Conservation (phyloP, 2,329 filamentous ascomycete species). For the Fusarium papillatum region DNA sequence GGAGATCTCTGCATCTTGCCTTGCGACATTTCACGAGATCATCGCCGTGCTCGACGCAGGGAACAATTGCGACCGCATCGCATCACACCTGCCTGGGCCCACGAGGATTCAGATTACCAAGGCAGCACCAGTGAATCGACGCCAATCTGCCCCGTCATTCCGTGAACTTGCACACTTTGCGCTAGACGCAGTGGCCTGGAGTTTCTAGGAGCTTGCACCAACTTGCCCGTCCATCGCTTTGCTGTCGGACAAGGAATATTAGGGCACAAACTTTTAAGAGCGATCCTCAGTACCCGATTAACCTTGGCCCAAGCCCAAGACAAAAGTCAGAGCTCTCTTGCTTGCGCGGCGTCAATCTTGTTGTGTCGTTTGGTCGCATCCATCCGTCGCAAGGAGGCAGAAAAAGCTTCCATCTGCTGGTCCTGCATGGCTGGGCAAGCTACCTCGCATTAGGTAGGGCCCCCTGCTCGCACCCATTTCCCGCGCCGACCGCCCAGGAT, state of each 20-base stretch:
- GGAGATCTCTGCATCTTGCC: conserved; percentile 29
- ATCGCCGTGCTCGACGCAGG: conserved; percentile 13
- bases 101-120: not conserved
- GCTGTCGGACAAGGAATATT: not conserved
- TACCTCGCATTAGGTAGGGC: conserved; percentile 11
- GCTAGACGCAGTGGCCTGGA: not conserved
- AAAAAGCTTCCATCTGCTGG: conserved; percentile 3
- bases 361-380: not conserved
- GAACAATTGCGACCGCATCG: conserved; percentile 11
- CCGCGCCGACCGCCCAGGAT: conserved; percentile 30
- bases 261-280: not conserved
- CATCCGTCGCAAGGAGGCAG: not conserved
- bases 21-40: conserved; percentile 25
- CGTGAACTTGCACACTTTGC: not conserved
- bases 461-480: conserved; percentile 38
- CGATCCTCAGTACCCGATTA: not conserved
- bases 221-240: not conserved
- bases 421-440: conserved; percentile 3
- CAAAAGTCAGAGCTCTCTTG: not conserved
- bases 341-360: not conserved
- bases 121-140: not conserved
- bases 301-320: conserved; percentile 1
- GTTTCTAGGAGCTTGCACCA: not conserved
- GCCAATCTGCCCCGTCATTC: not conserved
- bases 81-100: not conserved